A percentile compares a stretch with the other conserved stretches of the same genome.
Conservation (phyloP, 768 basidiomycete genomes). For the Suillus decipiens region DNA sequence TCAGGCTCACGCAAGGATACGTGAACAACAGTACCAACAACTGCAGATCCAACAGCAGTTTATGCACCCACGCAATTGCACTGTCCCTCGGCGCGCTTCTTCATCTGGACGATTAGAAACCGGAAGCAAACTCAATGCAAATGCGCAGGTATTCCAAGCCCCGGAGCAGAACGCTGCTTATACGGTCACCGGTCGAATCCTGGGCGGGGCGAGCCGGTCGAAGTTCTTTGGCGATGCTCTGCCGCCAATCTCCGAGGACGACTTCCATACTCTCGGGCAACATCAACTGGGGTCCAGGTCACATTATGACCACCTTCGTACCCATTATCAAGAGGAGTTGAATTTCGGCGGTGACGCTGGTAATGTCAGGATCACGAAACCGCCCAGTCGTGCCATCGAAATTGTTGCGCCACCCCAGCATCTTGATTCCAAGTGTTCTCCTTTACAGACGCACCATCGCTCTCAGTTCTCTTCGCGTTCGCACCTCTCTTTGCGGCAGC, state of each 20-base stretch:
- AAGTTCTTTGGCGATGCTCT: conserved; percentile 23
- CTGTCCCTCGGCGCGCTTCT: background rate
- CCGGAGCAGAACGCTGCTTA: conserved; percentile 9
- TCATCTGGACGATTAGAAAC: conserved; percentile 4
- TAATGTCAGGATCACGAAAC: conserved; percentile 20
- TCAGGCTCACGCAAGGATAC: conserved; percentile 45
- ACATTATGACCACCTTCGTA: conserved; percentile 8
- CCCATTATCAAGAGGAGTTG: background rate
- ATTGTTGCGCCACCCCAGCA: conserved; percentile 29
- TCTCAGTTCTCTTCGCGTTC: conserved; percentile 8
- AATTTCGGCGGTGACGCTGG: conserved; percentile 2
- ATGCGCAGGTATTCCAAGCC: conserved; percentile 12
- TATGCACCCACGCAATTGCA: background rate
- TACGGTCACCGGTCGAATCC: background rate
- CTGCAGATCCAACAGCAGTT: conserved; percentile 13
- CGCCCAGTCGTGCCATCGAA: conserved; percentile 31
- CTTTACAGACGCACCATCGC: conserved; percentile 9
- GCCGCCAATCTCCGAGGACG: conserved; percentile 37
- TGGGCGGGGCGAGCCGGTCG: background rate
- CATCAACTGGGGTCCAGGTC: conserved; percentile 11
- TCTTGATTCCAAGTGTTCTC: conserved; percentile 9
- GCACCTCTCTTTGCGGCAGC: conserved; percentile 6
- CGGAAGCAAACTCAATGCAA: conserved; percentile 14
- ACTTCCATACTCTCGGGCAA: conserved; percentile 33
- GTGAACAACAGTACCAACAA: conserved; percentile 22